Evolutionary conservation across 2,329 filamentous ascomycete species (phyloP), one percentile per base, ranked within the genome.

Genomic region (Aspergillus intermedius): DNA sequence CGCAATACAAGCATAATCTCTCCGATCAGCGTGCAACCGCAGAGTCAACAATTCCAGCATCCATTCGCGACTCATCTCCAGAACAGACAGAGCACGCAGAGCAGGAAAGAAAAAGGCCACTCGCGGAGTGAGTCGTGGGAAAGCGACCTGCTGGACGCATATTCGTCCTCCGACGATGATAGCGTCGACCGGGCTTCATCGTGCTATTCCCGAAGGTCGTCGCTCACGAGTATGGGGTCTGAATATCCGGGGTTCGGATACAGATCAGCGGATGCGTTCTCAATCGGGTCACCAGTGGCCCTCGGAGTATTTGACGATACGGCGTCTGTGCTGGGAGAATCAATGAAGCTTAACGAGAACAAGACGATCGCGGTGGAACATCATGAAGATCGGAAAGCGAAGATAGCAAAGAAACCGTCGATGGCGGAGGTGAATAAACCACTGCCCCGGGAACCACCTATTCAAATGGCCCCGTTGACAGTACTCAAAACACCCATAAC

Each of bases 371-470:
- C 25, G 10, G 25, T 30, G 25, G 25, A 30, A 30, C 25, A 30
- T 30, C 2, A 7, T 30, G 25, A 30, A 30, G 25, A 30, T 30
- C 25, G 12, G 25, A 57, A 17, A 35, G 30, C 54, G 12, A 54
- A 56, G 19, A 53, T 53, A 9, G 15, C 8, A 4, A 25, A 43
- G 22, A 25, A 28, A 28, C 41, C 41, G 13, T 62, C 61, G 1
- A 50, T 61, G 19, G 53, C 55, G 10, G 58, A 68, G 19, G 47
- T 64, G 17, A 65, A 72, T 46, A 73, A 73, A 45, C 69, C 70
- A 6, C 60, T 74, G 4, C 71, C 71, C 13, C 58, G 63, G 4
- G 66, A 67, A 19, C 70, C 70, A 22, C 55, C 59, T 1, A 58
- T 63, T 34, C 54, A 57, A 44, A 46, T 66, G 41, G 54, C 58